Evolutionary conservation across 1,139 yeast genomes (phyloP).

Genomic region (Saccharomyces hybrid): DNA sequence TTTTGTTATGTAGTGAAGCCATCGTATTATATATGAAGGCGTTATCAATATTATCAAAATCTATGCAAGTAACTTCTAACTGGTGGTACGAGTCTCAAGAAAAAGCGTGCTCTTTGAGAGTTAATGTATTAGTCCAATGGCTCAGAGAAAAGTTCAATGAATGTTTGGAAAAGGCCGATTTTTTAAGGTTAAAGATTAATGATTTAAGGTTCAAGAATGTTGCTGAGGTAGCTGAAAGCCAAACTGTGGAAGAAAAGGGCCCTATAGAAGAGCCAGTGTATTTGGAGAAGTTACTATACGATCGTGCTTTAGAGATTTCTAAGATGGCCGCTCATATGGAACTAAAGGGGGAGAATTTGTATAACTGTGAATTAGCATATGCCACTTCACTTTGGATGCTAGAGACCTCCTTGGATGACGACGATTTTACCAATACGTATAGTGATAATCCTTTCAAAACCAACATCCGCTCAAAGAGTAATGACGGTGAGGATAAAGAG

Average conservation of each 20-base stretch:
- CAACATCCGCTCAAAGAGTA: background rate
- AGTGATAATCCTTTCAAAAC: background rate
- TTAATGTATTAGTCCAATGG: slow-evolving; percentile 88
- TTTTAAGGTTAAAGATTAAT: slow-evolving; percentile 34
- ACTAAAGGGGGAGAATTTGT: slow-evolving; percentile 63
- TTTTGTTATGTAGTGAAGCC: slow-evolving; percentile 47
- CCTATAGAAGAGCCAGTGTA: slow-evolving; percentile 34
- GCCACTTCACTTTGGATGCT: slow-evolving; percentile 94
- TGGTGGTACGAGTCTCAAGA: slow-evolving; percentile 71
- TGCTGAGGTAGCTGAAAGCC: slow-evolving; percentile 3
- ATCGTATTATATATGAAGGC: slow-evolving; percentile 78
- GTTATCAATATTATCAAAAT: slow-evolving; percentile 69
- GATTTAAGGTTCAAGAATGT: slow-evolving; percentile 7
- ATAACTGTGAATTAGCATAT: slow-evolving; percentile 79
- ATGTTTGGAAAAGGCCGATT: slow-evolving; percentile 80
- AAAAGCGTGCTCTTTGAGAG: slow-evolving; percentile 37
- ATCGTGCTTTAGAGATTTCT: slow-evolving; percentile 87
- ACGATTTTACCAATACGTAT: slow-evolving; percentile 1
- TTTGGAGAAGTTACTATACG: slow-evolving; percentile 82
- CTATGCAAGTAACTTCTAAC: slow-evolving; percentile 74
- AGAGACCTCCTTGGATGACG: slow-evolving; percentile 59
- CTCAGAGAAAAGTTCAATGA: slow-evolving; percentile 83
- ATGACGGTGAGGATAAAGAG: background rate
- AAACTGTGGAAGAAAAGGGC: slow-evolving; percentile 3
- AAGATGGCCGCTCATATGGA: slow-evolving; percentile 87